These are phyloP conservation scores for Solanum bulbocastanum DNA, from an alignment of 257 asterid genomes.

Conservation along the genomic window DNA sequence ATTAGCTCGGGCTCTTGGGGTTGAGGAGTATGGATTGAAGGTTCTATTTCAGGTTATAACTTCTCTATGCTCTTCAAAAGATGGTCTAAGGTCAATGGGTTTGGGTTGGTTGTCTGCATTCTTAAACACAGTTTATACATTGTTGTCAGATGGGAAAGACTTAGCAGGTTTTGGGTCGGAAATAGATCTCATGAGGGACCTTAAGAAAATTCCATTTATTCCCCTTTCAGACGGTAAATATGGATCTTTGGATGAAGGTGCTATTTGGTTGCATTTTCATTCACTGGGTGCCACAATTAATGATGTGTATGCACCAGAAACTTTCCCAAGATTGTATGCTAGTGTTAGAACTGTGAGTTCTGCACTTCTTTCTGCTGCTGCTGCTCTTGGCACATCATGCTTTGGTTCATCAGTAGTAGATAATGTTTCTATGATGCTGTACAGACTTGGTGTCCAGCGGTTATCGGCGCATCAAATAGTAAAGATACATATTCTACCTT, in stretches of 20 bases:
- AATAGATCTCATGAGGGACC: constrained; percentile 31
- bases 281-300: constrained; percentile 24
- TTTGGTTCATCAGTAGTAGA: constrained; percentile 29
- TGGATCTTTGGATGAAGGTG: constrained; percentile 52
- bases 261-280: constrained; percentile 70
- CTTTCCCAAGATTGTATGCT: constrained; percentile 57
- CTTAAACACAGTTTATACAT: constrained; percentile 50
- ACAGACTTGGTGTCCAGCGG: constrained; percentile 71
- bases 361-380: constrained; percentile 48
- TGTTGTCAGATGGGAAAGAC: constrained; percentile 23
- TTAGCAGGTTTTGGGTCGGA: constrained; percentile 28
- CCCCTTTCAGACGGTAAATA: constrained; percentile 75
- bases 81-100: constrained; percentile 60
- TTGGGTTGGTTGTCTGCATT: constrained; percentile 66
- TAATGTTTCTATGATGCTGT: constrained; percentile 65
- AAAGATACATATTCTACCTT: constrained; percentile 67
- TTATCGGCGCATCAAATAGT: constrained; percentile 83
- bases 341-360: constrained; percentile 62
- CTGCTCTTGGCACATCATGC: constrained; percentile 31
- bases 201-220: constrained; percentile 56
- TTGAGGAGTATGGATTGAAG: constrained; percentile 81
- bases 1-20: constrained; percentile 69
- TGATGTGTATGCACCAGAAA: constrained; percentile 36
- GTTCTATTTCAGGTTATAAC: constrained; percentile 41
- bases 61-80: constrained; percentile 44